Percentiles rank a stretch among this genome's conserved stretches.
phyloP scores from a whole-genome alignment of 1,139 yeast genomes.

The Lodderomyces elongisporus region DNA sequence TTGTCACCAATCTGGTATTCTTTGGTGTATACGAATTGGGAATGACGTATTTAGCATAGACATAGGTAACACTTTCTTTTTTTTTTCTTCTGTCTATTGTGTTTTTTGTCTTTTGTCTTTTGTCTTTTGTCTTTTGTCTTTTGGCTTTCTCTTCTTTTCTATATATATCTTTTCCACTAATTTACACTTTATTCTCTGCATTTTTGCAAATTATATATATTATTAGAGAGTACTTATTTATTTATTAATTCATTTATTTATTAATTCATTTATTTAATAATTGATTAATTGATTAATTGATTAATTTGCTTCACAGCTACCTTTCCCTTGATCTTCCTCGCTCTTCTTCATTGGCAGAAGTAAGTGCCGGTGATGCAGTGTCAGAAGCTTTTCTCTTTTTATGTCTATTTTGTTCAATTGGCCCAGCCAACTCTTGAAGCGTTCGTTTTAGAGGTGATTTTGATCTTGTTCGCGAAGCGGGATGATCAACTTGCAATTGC shows the following conservation, averaged over 20 bases:
- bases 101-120: too few species aligned
- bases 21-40: constrained; percentile 67
- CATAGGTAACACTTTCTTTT: background rate
- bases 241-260: too few species aligned
- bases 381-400: constrained; percentile 14
- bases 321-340: constrained; percentile 12
- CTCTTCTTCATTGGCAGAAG: constrained; percentile 11
- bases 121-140: too few species aligned
- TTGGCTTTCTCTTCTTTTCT: background rate
- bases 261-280: background rate
- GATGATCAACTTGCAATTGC: constrained; percentile 26
- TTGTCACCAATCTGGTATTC: constrained; percentile 69
- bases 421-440: constrained; percentile 23
- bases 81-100: background rate
- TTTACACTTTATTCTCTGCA: too few species aligned
- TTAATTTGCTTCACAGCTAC: too few species aligned
- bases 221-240: too few species aligned
- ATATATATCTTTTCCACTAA: too few species aligned
- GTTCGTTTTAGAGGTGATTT: constrained; percentile 39
- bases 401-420: constrained; percentile 15
- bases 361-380: constrained; percentile 6
- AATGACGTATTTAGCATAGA: constrained; percentile 38
- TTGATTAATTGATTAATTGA: background rate
- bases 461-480: constrained; percentile 39
- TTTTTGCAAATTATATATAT: too few species aligned